Evolutionary conservation across 192 early-diverging fungal genomes (phyloP), one percentile per base, ranked within the genome.

Genomic region (Podila verticillata): DNA sequence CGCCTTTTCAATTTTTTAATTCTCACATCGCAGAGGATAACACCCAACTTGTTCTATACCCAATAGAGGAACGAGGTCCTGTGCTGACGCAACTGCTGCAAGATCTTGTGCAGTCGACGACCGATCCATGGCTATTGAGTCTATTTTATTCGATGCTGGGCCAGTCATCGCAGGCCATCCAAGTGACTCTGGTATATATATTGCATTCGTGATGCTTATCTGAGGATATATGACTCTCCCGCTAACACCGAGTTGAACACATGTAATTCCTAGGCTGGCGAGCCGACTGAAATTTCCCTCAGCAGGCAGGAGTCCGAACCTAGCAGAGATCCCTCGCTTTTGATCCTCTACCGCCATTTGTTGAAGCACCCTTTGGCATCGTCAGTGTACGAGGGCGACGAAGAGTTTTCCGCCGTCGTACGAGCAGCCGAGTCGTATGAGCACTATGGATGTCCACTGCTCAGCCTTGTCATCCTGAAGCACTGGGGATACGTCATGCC

Each of bases 391-490:
- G 84, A 84, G 9, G 56, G 83, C 9, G 71, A 82, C 32, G 84
- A 94, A 17, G 92, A 94, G 70, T 88, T 85, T 35, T 80, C 84
- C 12, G 92, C 95, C 28, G 83, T 93, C 0, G 86, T 91, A 28
- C 71, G 86, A 17, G 86, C 91, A 19, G 84, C 91, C 7, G 80
- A 81, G 34, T 85, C 91, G 5, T 96, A 96, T 72, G 94, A 96
- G 73, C 84, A 88, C 19, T 84, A 95, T 24, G 94, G 94, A 34
- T 94, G 89, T 66, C 95, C 94, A 9, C 71, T 91, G 7, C 83
- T 96, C 29, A 91, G 94, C 6, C 74, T 96, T 35, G 84, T 96
- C 31, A 90, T 96, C 57, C 74, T 96, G 29, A 83, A 81, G 48
- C 89, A 84, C 4, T 82, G 89, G 65, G 73, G 77, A 5, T 80